A percentile compares a stretch with the other conserved stretches of the same genome.
Evolutionary conservation across 2,329 filamentous ascomycete genomes (phyloP).

Genomic region (Aureobasidium zeae): DNA sequence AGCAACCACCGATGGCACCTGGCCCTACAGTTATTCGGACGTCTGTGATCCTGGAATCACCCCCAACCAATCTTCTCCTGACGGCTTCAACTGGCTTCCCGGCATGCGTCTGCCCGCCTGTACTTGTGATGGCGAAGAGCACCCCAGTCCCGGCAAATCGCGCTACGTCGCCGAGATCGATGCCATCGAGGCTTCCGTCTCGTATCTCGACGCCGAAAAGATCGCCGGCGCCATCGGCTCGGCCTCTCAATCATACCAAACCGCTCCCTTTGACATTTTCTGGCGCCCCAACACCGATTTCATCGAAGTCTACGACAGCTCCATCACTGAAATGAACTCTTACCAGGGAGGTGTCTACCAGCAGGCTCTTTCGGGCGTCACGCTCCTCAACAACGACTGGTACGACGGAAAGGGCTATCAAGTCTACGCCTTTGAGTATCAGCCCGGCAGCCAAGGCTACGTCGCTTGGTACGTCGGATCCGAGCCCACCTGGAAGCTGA

Average conservation of each 20-base stretch:
- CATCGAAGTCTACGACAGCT: constrained; percentile 54
- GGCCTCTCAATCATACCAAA: constrained; percentile 58
- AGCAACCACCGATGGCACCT: constrained; percentile 61
- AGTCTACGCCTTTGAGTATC: constrained; percentile 55
- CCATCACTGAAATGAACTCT: constrained; percentile 47
- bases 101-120: constrained; percentile 63
- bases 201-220: constrained; percentile 38
- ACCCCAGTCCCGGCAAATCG: constrained; percentile 56
- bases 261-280: constrained; percentile 61
- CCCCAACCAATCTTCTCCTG: constrained; percentile 58
- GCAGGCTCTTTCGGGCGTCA: constrained; percentile 53
- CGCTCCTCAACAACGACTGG: constrained; percentile 56
- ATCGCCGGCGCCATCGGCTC: constrained; percentile 45
- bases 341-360: constrained; percentile 56
- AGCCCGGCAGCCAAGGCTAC: constrained; percentile 49
- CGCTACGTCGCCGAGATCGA: constrained; percentile 64
- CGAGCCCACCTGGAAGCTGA: constrained; percentile 55
- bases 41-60: constrained; percentile 62
- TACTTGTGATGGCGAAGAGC: constrained; percentile 54
- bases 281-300: constrained; percentile 42
- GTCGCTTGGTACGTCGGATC: constrained; percentile 62
- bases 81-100: constrained; percentile 57
- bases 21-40: constrained; percentile 65
- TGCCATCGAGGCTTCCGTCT: constrained; percentile 59
- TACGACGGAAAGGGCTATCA: constrained; percentile 57